A percentile compares a stretch with the other conserved stretches of the same genome.
phyloP scores from a whole-genome alignment of 2,329 filamentous ascomycete genomes.

The Fusarium penzigii region DNA sequence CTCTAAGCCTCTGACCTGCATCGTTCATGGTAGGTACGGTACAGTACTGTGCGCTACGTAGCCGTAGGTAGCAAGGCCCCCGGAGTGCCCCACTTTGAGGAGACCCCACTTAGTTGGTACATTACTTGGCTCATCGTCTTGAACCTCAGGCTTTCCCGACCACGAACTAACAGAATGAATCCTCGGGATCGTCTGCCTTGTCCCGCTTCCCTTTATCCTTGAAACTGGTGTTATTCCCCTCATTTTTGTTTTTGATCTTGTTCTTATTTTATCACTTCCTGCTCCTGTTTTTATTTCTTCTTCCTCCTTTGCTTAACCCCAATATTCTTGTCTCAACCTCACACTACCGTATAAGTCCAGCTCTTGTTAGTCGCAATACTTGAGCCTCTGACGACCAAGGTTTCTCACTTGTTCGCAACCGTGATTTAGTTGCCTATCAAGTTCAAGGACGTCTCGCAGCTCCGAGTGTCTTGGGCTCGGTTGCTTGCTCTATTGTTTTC shows the following conservation, averaged over 20 bases:
- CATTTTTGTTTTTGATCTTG: slow-evolving; percentile 7
- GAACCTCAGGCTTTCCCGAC: slow-evolving; percentile 14
- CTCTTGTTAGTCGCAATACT: slow-evolving; percentile 15
- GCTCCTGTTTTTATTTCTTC: neutral
- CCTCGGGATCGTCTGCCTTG: slow-evolving; percentile 14
- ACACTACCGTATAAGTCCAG: neutral
- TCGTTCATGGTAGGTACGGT: neutral
- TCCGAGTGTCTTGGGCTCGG: slow-evolving; percentile 2
- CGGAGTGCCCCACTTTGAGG: neutral
- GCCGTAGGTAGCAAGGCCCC: no score
- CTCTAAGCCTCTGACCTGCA: slow-evolving; percentile 2
- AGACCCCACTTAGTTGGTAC: slow-evolving; percentile 17
- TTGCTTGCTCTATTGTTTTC: slow-evolving; percentile 8
- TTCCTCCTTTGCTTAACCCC: neutral
- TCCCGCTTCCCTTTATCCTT: slow-evolving; percentile 6
- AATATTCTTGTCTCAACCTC: neutral
- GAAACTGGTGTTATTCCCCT: slow-evolving; percentile 18
- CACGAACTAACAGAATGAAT: slow-evolving; percentile 7
- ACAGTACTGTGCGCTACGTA: neutral
- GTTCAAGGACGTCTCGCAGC: slow-evolving; percentile 7
- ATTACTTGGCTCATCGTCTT: slow-evolving; percentile 5
- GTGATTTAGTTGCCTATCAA: slow-evolving; percentile 3
- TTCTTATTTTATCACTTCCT: neutral
- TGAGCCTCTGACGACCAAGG: neutral
- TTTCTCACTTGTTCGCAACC: neutral